Evolutionary conservation across 352 stramenopile genomes (phyloP), one percentile per base, ranked within the genome.

Genomic region (Globisporangium solare): DNA sequence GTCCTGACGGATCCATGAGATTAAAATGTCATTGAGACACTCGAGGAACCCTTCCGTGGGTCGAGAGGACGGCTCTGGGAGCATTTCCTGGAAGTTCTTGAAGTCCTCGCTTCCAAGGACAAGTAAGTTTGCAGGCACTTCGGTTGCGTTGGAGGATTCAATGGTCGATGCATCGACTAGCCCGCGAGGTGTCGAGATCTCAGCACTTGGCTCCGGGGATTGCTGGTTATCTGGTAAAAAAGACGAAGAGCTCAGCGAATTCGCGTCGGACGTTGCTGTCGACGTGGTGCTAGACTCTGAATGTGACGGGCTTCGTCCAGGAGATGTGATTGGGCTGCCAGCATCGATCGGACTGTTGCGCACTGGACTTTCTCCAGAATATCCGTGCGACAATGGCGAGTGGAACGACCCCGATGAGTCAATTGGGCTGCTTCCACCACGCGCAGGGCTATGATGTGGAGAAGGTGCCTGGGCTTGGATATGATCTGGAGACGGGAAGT

Each of bases 11-110:
- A 87, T 89, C 83, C 83, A 92, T 31, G 74, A 89, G 62, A 89
- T 89, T 18, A 92, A 63, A 64, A 92, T 87, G 54, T 92, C 82
- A 54, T 92, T 92, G 39, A 92, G 64, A 8, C 75, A 88, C 60
- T 91, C 80, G 18, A 93, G 49, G 48, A 93, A 93, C 21, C 73
- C 79, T 52, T 92, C 79, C 0, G 79, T 83, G 0, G 79, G 79
- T 21, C 74, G 66, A 11, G 71, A 83, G 31, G 70, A 82, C 5
- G 79, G 79, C 31, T 87, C 74, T 3, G 76, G 77, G 50, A 91
- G 77, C 63, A 73, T 76, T 40, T 91, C 67, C 60, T 87, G 83
- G 49, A 93, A 91, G 35, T 69, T 86, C 43, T 87, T 88, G 55
- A 91, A 87, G 43, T 89, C 78, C 47, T 90, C 76, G n/a, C 71